phyloP scores from a whole-genome alignment of 345 rosid genomes.

The Ceriops decandra region DNA sequence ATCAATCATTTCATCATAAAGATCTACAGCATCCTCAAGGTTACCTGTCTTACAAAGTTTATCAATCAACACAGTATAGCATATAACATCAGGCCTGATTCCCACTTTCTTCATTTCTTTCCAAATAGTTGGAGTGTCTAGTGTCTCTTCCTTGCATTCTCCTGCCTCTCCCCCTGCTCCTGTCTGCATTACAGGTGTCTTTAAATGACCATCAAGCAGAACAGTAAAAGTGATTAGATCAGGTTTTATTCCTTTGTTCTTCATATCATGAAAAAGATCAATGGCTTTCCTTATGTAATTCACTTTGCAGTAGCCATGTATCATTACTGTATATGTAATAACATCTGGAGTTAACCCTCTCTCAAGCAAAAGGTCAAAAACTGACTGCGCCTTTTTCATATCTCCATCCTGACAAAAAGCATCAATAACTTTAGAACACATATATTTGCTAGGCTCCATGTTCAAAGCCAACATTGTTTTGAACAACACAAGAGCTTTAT shows the following conservation, averaged over 20 bases:
- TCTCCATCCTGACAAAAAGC: neutral
- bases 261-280: neutral
- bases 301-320: neutral
- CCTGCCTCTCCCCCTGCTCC: neutral
- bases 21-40: neutral
- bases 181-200: neutral
- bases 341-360: neutral
- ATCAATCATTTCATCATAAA: neutral
- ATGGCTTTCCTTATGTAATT: neutral
- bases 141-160: neutral
- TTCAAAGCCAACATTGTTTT: neutral
- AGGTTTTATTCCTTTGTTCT: neutral
- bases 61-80: neutral
- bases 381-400: neutral
- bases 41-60: neutral
- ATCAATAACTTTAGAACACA: neutral
- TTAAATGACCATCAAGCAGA: neutral
- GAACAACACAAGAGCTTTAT: neutral
- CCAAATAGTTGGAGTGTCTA: neutral
- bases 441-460: neutral
- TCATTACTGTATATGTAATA: neutral
- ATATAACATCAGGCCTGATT: conserved; percentile 3
- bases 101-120: neutral
- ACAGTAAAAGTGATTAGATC: neutral
- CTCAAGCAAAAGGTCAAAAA: neutral